Evolutionary conservation across 306 rosid species (phyloP), one percentile per base, ranked within the genome.

Genomic region (Lotus japonicus): DNA sequence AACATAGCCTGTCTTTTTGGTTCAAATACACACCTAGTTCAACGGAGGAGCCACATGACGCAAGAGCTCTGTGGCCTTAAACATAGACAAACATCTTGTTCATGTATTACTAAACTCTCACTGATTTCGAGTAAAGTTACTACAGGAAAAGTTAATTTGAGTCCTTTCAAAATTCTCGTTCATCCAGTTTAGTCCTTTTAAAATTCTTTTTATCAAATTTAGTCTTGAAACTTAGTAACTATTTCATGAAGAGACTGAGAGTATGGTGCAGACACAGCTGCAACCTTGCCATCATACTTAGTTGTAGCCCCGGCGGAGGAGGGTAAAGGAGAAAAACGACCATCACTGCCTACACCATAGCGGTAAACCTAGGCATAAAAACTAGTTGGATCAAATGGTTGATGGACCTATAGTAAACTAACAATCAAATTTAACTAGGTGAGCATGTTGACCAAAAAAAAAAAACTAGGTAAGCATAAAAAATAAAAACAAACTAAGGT

Each of bases 171-270:
- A n/a, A n/a, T n/a, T n/a, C n/a, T n/a, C n/a, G n/a, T n/a, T n/a
- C n/a, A n/a, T n/a, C n/a, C n/a, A n/a, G n/a, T n/a, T n/a, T n/a
- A n/a, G n/a, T n/a, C n/a, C n/a, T n/a, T n/a, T n/a, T n/a, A n/a
- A n/a, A n/a, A n/a, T n/a, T n/a, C n/a, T n/a, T n/a, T n/a, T n/a
- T n/a, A n/a, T n/a, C n/a, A n/a, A n/a, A n/a, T n/a, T n/a, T n/a
- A n/a, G n/a, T n/a, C n/a, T 6, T 13, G 41, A 39, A 60, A 1
- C 11, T 41, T 36, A 38, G n/a, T n/a, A 41, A 63, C 69, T 19
- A 94, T 97, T 92, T 94, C 97, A 85, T 85, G 98, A 55, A 84
- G 88, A 76, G 96, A 77, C 77, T 90, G 95, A 58, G 91, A 81
- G 68, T 75, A 84, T 26, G 89, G 77, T 2, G 85, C 79, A 54